Conservation (phyloP, 805 yeast species). For the Kodamaea leandrae region DNA sequence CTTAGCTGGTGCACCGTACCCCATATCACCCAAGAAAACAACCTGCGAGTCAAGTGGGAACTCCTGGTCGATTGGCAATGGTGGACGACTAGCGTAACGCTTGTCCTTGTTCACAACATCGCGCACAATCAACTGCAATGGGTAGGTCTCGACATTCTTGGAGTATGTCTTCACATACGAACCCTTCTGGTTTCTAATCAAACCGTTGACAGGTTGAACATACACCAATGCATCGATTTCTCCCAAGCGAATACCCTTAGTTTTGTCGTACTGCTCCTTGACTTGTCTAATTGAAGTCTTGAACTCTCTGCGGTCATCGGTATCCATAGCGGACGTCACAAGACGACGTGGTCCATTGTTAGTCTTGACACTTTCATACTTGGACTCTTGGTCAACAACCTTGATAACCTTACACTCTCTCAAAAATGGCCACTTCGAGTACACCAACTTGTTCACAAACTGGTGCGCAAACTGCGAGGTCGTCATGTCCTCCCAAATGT, state of each 20-base stretch:
- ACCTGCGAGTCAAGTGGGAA: slow-evolving; percentile 72
- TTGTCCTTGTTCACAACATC: slow-evolving; percentile 69
- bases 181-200: slow-evolving; percentile 66
- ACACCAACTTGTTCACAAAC: slow-evolving; percentile 60
- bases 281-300: slow-evolving; percentile 39
- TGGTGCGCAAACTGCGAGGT: slow-evolving; percentile 64
- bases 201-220: slow-evolving; percentile 76
- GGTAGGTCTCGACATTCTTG: slow-evolving; percentile 52
- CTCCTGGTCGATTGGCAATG: slow-evolving; percentile 77
- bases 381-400: slow-evolving; percentile 53
- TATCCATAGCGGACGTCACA: slow-evolving; percentile 34
- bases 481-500: slow-evolving; percentile 53
- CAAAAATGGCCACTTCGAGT: slow-evolving; percentile 87
- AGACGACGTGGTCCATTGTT: slow-evolving; percentile 20
- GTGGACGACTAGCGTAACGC: slow-evolving; percentile 68
- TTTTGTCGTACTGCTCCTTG: slow-evolving; percentile 42
- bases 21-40: slow-evolving; percentile 79
- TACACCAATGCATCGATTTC: slow-evolving; percentile 56
- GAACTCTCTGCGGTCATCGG: slow-evolving; percentile 48
- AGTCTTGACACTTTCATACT: slow-evolving; percentile 43
- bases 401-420: slow-evolving; percentile 71
- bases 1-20: slow-evolving; percentile 78
- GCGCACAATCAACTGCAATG: slow-evolving; percentile 80
- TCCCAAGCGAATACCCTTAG: slow-evolving; percentile 62
- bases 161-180: slow-evolving; percentile 74